Base-by-base conservation (phyloP, 2,329 filamentous ascomycete species). In the Neonectria magnoliae region DNA sequence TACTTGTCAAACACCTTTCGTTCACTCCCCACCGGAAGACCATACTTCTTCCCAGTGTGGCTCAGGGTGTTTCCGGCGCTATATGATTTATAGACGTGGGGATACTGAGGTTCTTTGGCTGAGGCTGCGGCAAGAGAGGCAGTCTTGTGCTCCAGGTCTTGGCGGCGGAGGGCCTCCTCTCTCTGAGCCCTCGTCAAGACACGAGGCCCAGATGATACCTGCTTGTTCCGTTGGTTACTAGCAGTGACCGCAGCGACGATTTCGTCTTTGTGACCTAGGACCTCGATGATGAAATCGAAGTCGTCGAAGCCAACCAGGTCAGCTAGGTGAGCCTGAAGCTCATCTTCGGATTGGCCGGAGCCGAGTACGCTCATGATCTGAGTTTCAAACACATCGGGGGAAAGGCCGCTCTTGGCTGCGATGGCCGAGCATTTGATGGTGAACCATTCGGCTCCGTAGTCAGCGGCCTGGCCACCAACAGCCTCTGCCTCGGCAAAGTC, bases 281-380 rank as follows among this genome's bases (percentile, higher is more conserved):
- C 82, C 67, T 98, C 93, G 67, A 94, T 94, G 57, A 98, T 91
- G 73, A 99, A 90, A 69, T 99, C 95, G 18, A 99, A 84, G 75
- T 98, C 93, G 72, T 96, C 94, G 73, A 95, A 98, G 0, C 97
- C 96, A 65, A 99, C 85, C 47, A 98, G 88, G 72, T 99, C 96
- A 0, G 93, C 93, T 38, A 99, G 85, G 44, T 91, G 89, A 75
- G 94, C 94, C 77, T 98, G 95, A n/a, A 98, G 82, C 78, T 97
- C 93, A 62, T 97, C 93, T 62, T 97, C 92, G 33, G 87, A 85
- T 48, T 78, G 81, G n/a, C 82, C 81, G 5, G 93, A 92, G 8
- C 85, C 86, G 38, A 99, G 79, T 3, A 95, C 84, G 5, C 92
- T 91, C 42, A 89, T 81, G 38, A 98, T 88, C 76, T 98, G 94